Percentiles rank a stretch among this genome's conserved stretches.
Evolutionary conservation across 1,284 basidiomycete genomes (phyloP).

Genomic region (Erythrobasidium hasegawianum): DNA sequence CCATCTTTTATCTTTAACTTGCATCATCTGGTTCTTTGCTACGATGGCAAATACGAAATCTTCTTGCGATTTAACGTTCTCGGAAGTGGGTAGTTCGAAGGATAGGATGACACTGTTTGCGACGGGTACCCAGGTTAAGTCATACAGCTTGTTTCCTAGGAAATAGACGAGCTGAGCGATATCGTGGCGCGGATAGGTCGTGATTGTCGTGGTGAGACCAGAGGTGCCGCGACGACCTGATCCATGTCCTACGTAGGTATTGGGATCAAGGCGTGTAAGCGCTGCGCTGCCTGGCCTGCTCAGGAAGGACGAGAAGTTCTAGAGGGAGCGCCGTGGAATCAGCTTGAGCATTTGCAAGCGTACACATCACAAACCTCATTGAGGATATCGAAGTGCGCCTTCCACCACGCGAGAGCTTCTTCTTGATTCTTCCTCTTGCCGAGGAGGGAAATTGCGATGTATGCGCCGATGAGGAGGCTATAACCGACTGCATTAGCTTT

Average conservation of each 20-base stretch:
- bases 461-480: constrained; percentile 17
- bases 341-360: background rate
- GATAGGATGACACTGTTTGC: constrained; percentile 16
- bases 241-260: constrained; percentile 21
- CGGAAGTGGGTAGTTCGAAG: constrained; percentile 19
- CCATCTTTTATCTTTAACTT: constrained; percentile 20
- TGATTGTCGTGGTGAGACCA: constrained; percentile 15
- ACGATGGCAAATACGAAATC: constrained; percentile 27
- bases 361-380: background rate
- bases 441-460: constrained; percentile 17
- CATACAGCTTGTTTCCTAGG: constrained; percentile 23
- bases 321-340: background rate
- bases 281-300: constrained; percentile 6
- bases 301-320: constrained; percentile 28
- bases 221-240: constrained; percentile 23
- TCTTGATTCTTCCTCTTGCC: constrained; percentile 20
- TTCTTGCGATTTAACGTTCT: constrained; percentile 1
- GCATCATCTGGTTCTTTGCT: constrained; percentile 19
- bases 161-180: constrained; percentile 4
- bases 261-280: constrained; percentile 17
- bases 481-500: too few relatives aligned
- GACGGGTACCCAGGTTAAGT: constrained; percentile 19
- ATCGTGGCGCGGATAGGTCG: constrained; percentile 16
- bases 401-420: constrained; percentile 31
- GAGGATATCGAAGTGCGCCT: constrained; percentile 17